Evolutionary conservation across 352 stramenopile species (phyloP), one percentile per base, ranked within the genome.

Genomic region (Phytophthora sojae): DNA sequence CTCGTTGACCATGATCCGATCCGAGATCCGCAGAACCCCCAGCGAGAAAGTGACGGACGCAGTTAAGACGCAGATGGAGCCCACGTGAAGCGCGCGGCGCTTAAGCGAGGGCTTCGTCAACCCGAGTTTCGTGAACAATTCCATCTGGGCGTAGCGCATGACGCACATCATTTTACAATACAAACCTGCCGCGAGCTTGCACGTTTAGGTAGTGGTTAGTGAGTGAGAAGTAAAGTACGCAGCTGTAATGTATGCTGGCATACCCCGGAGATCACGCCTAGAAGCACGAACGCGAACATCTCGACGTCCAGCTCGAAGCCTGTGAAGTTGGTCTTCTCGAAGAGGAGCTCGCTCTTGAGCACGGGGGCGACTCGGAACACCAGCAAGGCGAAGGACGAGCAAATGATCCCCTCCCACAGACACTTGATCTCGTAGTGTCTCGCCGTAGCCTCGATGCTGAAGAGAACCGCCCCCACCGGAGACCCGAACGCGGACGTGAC

Each of bases 341-440:
- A 96, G 12, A 96, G 75, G 61, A 89, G 79, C 57, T 95, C 85
- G 39, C 81, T 87, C 61, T 92, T 88, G 42, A 95, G 71, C 51
- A 91, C 85, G 4, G 81, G 89, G 15, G 92, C 80, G 35, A 94
- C 75, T 17, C 88, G 89, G 71, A 90, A 95, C 2, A 94, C 79
- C 11, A 96, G 58, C 23, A 96, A 85, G 32, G 84, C 92, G 39
- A 94, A 82, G 1, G 88, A 92, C 30, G 89, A 93, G 56, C 84
- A 87, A 67, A 96, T 96, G 23, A 95, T 86, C 11, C 87, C 86
- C 61, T 95, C 85, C 89, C 89, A 96, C 7, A 96, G 75, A 26
- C 83, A 94, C 57, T 91, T 93, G 76, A 96, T 95, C 63, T 92
- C 84, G 70, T 95, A 96, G 56, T 92, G 90, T 53, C 82, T 88